Evolutionary conservation across 2,329 filamentous ascomycete species (phyloP).

Genomic region (Hymenoscyphus albidus): DNA sequence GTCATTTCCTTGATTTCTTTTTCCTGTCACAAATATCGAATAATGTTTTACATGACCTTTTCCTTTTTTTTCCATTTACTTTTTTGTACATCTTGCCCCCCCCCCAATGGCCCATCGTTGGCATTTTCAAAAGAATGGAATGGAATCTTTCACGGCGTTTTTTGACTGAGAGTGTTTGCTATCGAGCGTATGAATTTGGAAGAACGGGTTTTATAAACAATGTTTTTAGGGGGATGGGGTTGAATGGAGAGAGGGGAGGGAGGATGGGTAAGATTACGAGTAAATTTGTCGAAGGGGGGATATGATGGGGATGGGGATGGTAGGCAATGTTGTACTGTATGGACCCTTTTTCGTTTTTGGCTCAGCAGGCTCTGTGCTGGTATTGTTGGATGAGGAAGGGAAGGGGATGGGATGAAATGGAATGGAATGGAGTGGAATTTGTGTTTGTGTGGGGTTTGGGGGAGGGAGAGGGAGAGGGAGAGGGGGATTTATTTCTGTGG

Average conservation of each 20-base stretch:
- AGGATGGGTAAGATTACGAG: background rate
- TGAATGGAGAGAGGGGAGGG: background rate
- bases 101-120: background rate
- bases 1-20: conserved; percentile 18
- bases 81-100: background rate
- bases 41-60: conserved; percentile 31
- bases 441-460: too few relatives aligned
- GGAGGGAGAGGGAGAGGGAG: too few relatives aligned
- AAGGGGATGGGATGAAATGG: background rate
- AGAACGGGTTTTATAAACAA: background rate
- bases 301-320: background rate
- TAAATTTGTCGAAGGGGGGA: conserved; percentile 10
- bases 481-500: background rate
- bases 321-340: background rate
- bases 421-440: background rate
- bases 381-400: conserved; percentile 3
- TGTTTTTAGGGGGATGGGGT: background rate
- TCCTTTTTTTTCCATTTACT: conserved; percentile 24
- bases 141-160: conserved; percentile 21
- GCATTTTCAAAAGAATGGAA: conserved; percentile 24
- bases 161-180: conserved; percentile 12
- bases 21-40: conserved; percentile 14
- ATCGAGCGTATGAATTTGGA: conserved; percentile 3
- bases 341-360: conserved; percentile 10
- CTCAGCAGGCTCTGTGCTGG: conserved; percentile 28